Evolutionary conservation across 2,329 filamentous ascomycete species (phyloP).

Genomic region (Cercospora sp.): DNA sequence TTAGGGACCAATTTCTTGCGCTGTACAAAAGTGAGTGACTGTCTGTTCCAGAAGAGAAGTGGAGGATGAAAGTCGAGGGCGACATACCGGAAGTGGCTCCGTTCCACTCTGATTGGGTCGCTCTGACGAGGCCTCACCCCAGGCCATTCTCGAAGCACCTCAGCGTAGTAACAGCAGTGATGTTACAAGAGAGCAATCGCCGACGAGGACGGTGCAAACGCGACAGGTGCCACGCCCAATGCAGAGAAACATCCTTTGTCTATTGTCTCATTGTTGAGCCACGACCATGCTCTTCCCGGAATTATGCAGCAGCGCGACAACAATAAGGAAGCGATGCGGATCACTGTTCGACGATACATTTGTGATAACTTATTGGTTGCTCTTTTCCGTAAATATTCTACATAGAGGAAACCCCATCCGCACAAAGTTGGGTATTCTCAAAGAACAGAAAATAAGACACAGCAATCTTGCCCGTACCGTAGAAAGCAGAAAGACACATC

Average conservation of each 20-base stretch:
- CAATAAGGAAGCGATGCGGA: not conserved
- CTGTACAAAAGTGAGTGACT: not conserved
- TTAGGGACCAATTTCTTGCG: not conserved
- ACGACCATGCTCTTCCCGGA: not conserved
- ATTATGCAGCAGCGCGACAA: not conserved
- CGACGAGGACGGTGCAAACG: not conserved
- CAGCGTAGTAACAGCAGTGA: not conserved
- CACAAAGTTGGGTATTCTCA: slow-evolving; percentile 12
- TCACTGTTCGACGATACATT: not conserved
- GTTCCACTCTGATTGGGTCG: slow-evolving; percentile 1
- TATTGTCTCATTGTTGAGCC: not conserved
- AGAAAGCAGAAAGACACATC: slow-evolving; percentile 10
- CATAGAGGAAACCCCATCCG: slow-evolving; percentile 10
- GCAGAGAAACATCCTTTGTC: not conserved
- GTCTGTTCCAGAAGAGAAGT: not conserved
- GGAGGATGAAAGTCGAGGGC: not conserved
- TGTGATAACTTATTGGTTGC: slow-evolving; percentile 3
- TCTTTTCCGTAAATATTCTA: slow-evolving; percentile 13
- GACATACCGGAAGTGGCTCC: slow-evolving; percentile 4
- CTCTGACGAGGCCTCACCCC: not conserved
- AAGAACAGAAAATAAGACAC: slow-evolving; percentile 3
- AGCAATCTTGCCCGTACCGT: not conserved
- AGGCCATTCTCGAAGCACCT: not conserved
- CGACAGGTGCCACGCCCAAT: not conserved
- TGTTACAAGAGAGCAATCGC: not conserved